These are phyloP conservation scores for Diutina neorugosa DNA, from an alignment of 1,139 yeast species.

Conservation along the genomic window DNA sequence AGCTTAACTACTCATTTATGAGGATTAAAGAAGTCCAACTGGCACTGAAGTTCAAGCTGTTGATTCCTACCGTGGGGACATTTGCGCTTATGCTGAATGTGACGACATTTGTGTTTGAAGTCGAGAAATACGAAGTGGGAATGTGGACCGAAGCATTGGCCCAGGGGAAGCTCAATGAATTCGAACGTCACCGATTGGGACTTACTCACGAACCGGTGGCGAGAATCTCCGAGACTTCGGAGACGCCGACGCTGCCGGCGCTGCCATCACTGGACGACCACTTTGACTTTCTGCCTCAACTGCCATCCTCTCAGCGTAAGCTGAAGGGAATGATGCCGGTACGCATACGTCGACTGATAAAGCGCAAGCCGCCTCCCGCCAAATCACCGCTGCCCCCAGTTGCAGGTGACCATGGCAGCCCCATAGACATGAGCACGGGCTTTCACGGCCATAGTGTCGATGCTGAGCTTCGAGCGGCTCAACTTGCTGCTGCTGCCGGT, in stretches of 20 bases:
- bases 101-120: constrained; percentile 43
- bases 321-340: not conserved
- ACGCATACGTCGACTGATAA: not conserved
- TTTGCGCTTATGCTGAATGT: constrained; percentile 37
- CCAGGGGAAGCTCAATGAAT: constrained; percentile 33
- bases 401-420: not conserved
- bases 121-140: constrained; percentile 39
- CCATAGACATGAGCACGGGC: constrained; percentile 1
- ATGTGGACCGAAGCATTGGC: constrained; percentile 47
- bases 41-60: constrained; percentile 19
- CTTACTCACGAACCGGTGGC: not conserved
- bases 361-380: not conserved
- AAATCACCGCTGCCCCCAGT: not conserved
- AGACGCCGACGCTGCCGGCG: not conserved
- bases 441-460: not conserved
- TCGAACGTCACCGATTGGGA: constrained; percentile 23
- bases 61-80: constrained; percentile 29
- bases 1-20: constrained; percentile 33
- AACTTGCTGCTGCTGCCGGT: constrained; percentile 1
- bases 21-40: constrained; percentile 43
- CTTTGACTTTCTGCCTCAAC: not conserved
- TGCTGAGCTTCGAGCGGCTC: constrained; percentile 1
- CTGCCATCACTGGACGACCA: not conserved
- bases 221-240: not conserved
- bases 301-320: not conserved